phyloP scores from a whole-genome alignment of 306 rosid species.

The Prinsepia uniflora region DNA sequence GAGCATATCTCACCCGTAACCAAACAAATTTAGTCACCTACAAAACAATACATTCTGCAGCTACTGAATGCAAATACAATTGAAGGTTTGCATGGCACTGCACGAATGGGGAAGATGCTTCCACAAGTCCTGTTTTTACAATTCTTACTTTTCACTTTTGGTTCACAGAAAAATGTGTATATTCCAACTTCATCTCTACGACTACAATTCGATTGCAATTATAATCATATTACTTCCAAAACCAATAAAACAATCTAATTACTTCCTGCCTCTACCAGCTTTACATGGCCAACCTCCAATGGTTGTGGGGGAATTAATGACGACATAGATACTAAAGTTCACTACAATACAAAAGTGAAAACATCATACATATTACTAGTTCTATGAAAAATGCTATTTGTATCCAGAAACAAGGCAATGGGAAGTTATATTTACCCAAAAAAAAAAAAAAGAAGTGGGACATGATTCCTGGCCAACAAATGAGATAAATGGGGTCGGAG shows the following conservation, averaged over 20 bases:
- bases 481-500: no score
- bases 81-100: neutral
- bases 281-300: neutral
- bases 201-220: neutral
- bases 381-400: neutral
- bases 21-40: neutral
- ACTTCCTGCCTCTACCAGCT: neutral
- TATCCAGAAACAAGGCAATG: neutral
- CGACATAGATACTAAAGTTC: neutral
- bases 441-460: neutral
- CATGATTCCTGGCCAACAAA: no score
- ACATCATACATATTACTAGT: neutral
- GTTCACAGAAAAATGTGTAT: neutral
- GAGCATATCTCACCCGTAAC: neutral
- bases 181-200: neutral
- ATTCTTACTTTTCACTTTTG: neutral
- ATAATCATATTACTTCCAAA: neutral
- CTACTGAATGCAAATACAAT: conserved; percentile 2
- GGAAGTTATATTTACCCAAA: neutral
- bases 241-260: neutral
- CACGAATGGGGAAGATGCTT: neutral
- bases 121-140: neutral
- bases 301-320: neutral
- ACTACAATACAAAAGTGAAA: neutral
- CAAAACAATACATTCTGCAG: neutral